Conservation (phyloP, 768 basidiomycete species). For the Mycena latifolia region DNA sequence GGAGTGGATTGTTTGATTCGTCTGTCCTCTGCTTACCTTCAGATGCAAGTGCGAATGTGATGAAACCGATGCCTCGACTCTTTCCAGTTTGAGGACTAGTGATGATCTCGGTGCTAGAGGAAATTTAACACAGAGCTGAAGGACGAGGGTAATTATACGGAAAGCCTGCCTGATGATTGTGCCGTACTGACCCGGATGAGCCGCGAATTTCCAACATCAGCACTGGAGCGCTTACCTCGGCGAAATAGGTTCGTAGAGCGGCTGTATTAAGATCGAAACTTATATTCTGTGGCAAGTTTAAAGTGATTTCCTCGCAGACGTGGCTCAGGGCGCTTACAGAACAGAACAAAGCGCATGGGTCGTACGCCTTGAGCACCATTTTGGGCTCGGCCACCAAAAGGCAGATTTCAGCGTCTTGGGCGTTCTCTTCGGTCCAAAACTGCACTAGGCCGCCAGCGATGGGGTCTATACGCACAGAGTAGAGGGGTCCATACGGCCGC, state of each 20-base stretch:
- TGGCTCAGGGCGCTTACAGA: slow-evolving; percentile 20
- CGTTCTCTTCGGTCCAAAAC: slow-evolving; percentile 35
- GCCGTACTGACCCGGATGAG: slow-evolving; percentile 21
- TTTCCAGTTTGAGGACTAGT: slow-evolving; percentile 13
- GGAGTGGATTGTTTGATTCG: no score
- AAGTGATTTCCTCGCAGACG: neutral
- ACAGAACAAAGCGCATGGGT: slow-evolving; percentile 32
- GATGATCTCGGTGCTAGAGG: slow-evolving; percentile 21
- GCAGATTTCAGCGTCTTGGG: slow-evolving; percentile 21
- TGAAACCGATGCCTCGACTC: slow-evolving; percentile 21
- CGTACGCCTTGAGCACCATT: slow-evolving; percentile 21
- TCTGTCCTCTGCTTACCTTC: no score
- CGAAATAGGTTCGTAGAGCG: slow-evolving; percentile 23
- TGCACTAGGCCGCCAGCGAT: slow-evolving; percentile 33
- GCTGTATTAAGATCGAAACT: slow-evolving; percentile 8
- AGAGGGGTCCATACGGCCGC: slow-evolving; percentile 27
- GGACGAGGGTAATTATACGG: no score
- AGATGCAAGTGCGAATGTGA: slow-evolving; percentile 23
- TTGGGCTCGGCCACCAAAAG: slow-evolving; percentile 3
- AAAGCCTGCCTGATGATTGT: slow-evolving; percentile 13
- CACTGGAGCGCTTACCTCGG: slow-evolving; percentile 9
- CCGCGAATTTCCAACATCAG: neutral
- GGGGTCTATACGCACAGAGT: slow-evolving; percentile 23
- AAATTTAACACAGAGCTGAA: neutral
- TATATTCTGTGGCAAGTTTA: slow-evolving; percentile 17